phyloP scores from a whole-genome alignment of 2,329 filamentous ascomycete genomes.

The Aspergillus sp. region DNA sequence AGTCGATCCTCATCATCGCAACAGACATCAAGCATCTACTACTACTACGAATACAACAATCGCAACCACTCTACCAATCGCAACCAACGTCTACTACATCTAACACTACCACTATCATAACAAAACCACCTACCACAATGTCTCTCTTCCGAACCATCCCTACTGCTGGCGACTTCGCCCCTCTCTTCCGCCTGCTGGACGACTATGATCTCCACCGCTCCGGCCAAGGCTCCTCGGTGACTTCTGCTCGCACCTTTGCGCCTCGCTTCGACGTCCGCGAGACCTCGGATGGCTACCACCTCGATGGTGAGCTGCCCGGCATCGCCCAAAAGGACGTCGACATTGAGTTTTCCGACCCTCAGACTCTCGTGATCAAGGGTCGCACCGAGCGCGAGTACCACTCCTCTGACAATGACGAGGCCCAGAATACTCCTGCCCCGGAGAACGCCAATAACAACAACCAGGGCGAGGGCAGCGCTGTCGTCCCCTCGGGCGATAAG shows the following conservation, averaged over 20 bases:
- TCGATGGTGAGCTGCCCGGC: constrained; percentile 53
- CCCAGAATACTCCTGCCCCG: constrained; percentile 22
- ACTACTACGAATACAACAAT: not conserved
- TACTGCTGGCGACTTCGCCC: constrained; percentile 40
- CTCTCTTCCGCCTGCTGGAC: constrained; percentile 51
- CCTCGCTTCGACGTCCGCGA: constrained; percentile 53
- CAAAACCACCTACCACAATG: constrained; percentile 27
- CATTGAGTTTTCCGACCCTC: constrained; percentile 51
- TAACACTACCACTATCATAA: not conserved
- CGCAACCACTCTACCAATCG: constrained; percentile 1
- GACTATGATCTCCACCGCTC: constrained; percentile 44
- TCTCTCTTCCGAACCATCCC: constrained; percentile 37
- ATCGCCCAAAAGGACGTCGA: constrained; percentile 49
- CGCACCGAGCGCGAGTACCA: constrained; percentile 42
- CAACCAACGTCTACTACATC: not conserved
- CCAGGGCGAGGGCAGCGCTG: constrained; percentile 23
- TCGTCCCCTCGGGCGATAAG: constrained; percentile 35
- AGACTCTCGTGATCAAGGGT: constrained; percentile 51
- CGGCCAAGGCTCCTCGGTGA: constrained; percentile 18
- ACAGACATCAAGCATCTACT: constrained; percentile 7
- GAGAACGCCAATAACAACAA: constrained; percentile 37
- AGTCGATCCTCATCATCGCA: constrained; percentile 8
- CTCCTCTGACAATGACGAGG: constrained; percentile 45
- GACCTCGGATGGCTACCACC: constrained; percentile 45
- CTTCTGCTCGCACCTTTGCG: constrained; percentile 36